Conservation (phyloP, 345 rosid species). For the Abelmoschus esculentus region DNA sequence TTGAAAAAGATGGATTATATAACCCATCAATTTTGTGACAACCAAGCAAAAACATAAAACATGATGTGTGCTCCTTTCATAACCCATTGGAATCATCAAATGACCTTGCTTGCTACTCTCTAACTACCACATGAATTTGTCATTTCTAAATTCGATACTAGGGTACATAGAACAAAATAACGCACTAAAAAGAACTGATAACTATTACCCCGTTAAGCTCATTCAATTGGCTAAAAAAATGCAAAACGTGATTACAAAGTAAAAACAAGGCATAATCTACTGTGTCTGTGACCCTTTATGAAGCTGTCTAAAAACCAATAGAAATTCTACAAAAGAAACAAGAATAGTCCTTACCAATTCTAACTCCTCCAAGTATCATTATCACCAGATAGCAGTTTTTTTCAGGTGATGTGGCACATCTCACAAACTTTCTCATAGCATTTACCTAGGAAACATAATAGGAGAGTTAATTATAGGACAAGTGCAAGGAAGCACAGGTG, state of each 20-base stretch:
- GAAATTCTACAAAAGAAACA: neutral
- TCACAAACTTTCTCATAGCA: conserved; percentile 90
- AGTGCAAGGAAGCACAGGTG: neutral
- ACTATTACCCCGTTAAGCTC: too few relatives aligned
- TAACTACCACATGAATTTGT: neutral
- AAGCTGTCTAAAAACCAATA: neutral
- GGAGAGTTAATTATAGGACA: neutral
- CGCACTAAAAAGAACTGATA: too few relatives aligned
- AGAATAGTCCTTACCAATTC: conserved; percentile 59
- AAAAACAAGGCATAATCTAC: neutral
- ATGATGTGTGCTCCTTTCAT: neutral
- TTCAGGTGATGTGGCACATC: conserved; percentile 78
- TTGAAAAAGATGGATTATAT: neutral
- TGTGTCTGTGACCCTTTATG: neutral
- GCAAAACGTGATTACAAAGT: neutral
- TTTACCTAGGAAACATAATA: conserved; percentile 44
- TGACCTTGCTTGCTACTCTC: neutral
- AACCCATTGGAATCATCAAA: too few relatives aligned
- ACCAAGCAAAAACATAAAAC: neutral
- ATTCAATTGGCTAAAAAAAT: too few relatives aligned
- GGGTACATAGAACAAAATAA: too few relatives aligned
- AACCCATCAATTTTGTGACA: neutral
- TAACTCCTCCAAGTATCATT: conserved; percentile 84
- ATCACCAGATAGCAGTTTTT: conserved; percentile 77
- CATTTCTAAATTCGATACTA: too few relatives aligned